These are phyloP conservation scores for Candolleomyces eurysporus DNA, from an alignment of 768 basidiomycete genomes.

Conservation along the genomic window DNA sequence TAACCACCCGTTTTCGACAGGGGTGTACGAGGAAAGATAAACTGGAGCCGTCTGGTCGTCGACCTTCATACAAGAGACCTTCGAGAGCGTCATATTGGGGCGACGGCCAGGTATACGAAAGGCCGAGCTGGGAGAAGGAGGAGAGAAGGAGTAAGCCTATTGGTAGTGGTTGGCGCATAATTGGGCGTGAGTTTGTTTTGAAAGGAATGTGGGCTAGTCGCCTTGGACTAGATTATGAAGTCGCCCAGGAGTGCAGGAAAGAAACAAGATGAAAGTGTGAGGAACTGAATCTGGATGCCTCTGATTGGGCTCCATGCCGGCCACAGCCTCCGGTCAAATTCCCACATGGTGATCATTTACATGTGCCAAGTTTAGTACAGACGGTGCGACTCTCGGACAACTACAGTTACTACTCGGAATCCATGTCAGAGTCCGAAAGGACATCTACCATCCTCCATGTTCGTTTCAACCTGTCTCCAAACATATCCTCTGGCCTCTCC, in stretches of 20 bases:
- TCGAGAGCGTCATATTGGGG: constrained; percentile 36
- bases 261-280: not conserved
- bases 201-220: constrained; percentile 3
- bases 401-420: not conserved
- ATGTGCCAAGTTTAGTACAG: too few species aligned
- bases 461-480: not conserved
- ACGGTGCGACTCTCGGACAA: not conserved
- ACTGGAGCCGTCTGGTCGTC: constrained; percentile 30
- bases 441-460: not conserved
- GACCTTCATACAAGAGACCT: constrained; percentile 30
- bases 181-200: not conserved
- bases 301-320: too few species aligned
- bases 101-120: constrained; percentile 32
- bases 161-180: not conserved
- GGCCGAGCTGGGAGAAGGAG: constrained; percentile 1
- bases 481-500: not conserved
- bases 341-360: too few species aligned
- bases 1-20: constrained; percentile 28
- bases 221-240: not conserved
- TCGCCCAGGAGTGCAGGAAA: not conserved
- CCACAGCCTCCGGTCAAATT: too few species aligned
- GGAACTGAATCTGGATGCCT: too few species aligned
- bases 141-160: constrained; percentile 3
- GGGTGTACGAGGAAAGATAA: constrained; percentile 31
- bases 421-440: not conserved